Percentiles rank a stretch among this genome's conserved stretches.
phyloP scores from a whole-genome alignment of 2,329 filamentous ascomycete species.

The Fusarium phyllophilum region DNA sequence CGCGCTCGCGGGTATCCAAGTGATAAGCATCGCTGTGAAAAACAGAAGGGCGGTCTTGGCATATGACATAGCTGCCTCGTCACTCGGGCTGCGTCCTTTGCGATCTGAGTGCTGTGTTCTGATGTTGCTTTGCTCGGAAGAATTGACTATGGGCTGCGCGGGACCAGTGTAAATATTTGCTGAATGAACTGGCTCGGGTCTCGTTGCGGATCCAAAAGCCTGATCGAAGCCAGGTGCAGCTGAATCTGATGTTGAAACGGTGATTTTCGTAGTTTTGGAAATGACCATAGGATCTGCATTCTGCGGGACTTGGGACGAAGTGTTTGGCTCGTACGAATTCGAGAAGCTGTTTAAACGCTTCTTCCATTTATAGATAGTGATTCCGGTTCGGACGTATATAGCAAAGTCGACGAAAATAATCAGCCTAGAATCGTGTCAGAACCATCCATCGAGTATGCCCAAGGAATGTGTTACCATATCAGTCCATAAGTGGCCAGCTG shows the following conservation, averaged over 20 bases:
- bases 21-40: slow-evolving; percentile 7
- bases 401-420: not conserved
- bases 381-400: not conserved
- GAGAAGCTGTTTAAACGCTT: not conserved
- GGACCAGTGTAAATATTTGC: not conserved
- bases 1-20: slow-evolving; percentile 9
- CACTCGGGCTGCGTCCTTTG: not conserved
- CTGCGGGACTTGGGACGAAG: not conserved
- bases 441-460: not conserved
- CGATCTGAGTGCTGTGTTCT: not conserved
- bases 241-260: not conserved
- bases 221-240: not conserved
- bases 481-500: slow-evolving; percentile 19
- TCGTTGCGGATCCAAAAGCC: not conserved
- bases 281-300: not conserved
- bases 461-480: slow-evolving; percentile 4
- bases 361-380: slow-evolving; percentile 15
- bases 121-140: not conserved
- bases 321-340: slow-evolving; percentile 2
- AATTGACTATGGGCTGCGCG: not conserved
- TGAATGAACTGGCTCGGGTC: slow-evolving; percentile 3
- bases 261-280: slow-evolving; percentile 7
- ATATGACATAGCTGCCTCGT: slow-evolving; percentile 9
- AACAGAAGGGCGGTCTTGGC: slow-evolving; percentile 9
- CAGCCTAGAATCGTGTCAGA: not conserved